Percentiles rank a stretch among this genome's conserved stretches.
These are phyloP conservation scores for Termitomyces sp. DNA, from an alignment of 768 basidiomycete genomes.

Conservation along the genomic window DNA sequence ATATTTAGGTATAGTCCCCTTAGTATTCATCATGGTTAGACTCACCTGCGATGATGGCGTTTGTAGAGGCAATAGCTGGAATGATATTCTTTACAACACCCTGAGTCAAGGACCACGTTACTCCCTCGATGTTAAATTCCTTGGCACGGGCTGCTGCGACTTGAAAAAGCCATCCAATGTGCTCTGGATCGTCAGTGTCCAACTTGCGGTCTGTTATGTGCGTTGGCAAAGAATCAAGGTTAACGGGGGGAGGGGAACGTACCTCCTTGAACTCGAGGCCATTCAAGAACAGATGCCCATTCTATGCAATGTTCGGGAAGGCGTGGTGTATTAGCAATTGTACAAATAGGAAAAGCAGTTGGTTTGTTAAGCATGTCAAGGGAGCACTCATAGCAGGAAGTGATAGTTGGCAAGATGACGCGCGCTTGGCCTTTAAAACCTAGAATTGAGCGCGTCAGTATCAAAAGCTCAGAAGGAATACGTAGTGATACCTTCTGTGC, in stretches of 20 bases:
- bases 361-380: conserved; percentile 98
- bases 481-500: conserved; percentile 77
- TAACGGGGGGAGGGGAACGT: conserved; percentile 10
- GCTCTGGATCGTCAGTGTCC: conserved; percentile 96
- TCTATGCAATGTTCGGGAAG: conserved; percentile 99
- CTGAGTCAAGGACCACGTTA: conserved; percentile 96
- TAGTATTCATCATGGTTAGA: conserved; percentile 10
- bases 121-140: conserved; percentile 96
- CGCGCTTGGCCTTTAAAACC: conserved; percentile 98
- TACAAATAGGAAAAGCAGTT: conserved; percentile 96
- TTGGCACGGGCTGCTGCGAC: conserved; percentile 77
- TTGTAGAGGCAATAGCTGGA: conserved; percentile 97
- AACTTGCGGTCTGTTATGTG: conserved; percentile 75
- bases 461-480: not conserved
- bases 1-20: not conserved
- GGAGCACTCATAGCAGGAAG: conserved; percentile 97
- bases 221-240: not conserved
- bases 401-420: conserved; percentile 91
- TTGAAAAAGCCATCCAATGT: conserved; percentile 90
- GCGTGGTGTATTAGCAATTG: conserved; percentile 97
- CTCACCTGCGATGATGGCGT: conserved; percentile 92
- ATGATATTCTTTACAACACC: conserved; percentile 99
- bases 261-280: conserved; percentile 94
- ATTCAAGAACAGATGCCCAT: conserved; percentile 98
- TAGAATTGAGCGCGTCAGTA: conserved; percentile 23